These are phyloP conservation scores for Gnaphalium uliginosum DNA, from an alignment of 129 eudicot species.

Conservation along the genomic window DNA sequence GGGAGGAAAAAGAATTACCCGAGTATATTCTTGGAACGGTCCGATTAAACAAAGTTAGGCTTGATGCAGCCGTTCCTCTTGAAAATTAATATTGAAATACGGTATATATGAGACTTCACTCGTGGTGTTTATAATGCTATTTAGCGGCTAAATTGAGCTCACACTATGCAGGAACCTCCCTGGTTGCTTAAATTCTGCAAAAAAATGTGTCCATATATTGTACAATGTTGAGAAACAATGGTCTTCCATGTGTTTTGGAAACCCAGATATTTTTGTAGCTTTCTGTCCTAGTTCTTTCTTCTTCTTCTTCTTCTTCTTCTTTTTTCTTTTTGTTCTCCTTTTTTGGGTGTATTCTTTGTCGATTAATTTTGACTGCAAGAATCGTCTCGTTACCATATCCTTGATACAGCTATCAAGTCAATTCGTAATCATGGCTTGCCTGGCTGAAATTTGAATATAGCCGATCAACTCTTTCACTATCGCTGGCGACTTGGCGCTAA, in stretches of 20 bases:
- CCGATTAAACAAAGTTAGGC: constrained; percentile 59
- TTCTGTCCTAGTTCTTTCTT: too few relatives aligned
- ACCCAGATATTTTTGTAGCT: too few relatives aligned
- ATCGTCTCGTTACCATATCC: too few relatives aligned
- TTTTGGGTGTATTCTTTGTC: too few relatives aligned
- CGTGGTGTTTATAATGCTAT: background rate
- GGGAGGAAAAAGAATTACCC: constrained; percentile 79
- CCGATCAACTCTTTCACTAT: too few relatives aligned
- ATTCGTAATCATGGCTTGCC: too few relatives aligned
- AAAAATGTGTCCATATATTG: background rate
- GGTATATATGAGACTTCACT: background rate
- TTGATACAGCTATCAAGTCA: too few relatives aligned
- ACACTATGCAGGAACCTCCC: background rate
- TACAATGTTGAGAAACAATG: background rate
- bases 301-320: too few relatives aligned
- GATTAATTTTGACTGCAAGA: too few relatives aligned
- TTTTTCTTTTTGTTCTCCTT: too few relatives aligned
- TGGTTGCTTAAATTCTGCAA: background rate
- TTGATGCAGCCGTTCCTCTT: constrained; percentile 69
- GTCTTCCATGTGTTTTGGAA: background rate
- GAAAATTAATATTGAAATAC: constrained; percentile 36
- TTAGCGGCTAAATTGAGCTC: background rate
- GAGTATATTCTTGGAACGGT: constrained; percentile 94
- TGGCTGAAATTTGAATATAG: too few relatives aligned
- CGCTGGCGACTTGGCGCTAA: too few relatives aligned